Conservation (phyloP, 1,284 basidiomycete species). For the Trichosporon ovoides region DNA sequence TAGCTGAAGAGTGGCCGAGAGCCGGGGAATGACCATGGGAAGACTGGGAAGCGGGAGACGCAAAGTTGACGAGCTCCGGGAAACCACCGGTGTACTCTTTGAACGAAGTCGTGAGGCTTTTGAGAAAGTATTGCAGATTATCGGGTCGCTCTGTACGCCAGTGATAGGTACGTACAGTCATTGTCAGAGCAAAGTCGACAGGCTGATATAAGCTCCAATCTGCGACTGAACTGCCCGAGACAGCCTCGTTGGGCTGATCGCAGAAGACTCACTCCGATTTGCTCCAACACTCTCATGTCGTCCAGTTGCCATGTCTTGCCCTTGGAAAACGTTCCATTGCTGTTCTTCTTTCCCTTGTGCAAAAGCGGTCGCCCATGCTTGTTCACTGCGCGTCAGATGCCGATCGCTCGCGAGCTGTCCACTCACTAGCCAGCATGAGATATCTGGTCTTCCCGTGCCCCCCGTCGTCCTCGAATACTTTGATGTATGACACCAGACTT, state of each 20-base stretch:
- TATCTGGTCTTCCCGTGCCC: conserved; percentile 70
- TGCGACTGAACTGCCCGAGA: neutral
- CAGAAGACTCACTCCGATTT: conserved; percentile 59
- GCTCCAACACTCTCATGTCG: conserved; percentile 73
- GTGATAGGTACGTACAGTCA: conserved; percentile 70
- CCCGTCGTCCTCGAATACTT: conserved; percentile 74
- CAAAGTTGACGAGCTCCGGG: conserved; percentile 45
- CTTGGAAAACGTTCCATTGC: conserved; percentile 90
- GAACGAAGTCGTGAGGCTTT: conserved; percentile 65
- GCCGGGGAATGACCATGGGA: neutral
- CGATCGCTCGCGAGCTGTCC: neutral
- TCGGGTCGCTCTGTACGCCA: conserved; percentile 72
- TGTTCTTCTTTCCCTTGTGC: conserved; percentile 95
- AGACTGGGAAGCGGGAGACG: neutral
- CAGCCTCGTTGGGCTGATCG: neutral
- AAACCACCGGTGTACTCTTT: conserved; percentile 57
- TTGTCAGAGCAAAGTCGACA: conserved; percentile 68
- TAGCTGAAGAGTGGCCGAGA: neutral
- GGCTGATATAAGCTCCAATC: conserved; percentile 50
- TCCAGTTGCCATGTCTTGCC: conserved; percentile 92
- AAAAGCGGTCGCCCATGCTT: conserved; percentile 64
- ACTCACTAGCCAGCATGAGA: conserved; percentile 78
- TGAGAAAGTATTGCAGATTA: conserved; percentile 64
- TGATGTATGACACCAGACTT: conserved; percentile 74
- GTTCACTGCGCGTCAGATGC: conserved; percentile 53